Percentiles rank a stretch among this genome's conserved stretches.
phyloP scores from a whole-genome alignment of 116 monocot species.

The Trichopus zeylanicus region DNA sequence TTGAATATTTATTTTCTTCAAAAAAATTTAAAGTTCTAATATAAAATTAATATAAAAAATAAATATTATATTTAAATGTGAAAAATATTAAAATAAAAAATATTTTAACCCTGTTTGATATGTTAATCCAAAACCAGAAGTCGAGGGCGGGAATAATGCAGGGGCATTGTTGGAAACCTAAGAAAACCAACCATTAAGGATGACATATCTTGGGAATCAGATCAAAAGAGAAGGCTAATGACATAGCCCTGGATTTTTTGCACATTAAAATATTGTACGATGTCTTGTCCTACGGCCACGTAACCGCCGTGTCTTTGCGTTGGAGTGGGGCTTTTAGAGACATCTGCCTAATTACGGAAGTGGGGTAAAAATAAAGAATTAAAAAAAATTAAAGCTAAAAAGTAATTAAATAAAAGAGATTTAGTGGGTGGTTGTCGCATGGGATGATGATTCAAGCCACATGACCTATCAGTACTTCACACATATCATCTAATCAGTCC shows the following conservation, averaged over 20 bases:
- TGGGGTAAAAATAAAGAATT: too few species aligned
- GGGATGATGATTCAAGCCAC: conserved; percentile 10
- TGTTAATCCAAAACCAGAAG: too few species aligned
- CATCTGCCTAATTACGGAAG: conserved; percentile 8
- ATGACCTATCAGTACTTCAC: conserved; percentile 6
- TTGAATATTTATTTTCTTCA: too few species aligned
- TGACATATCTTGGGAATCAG: conserved; percentile 7
- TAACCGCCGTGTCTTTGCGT: background rate
- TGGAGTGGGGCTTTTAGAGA: conserved; percentile 3
- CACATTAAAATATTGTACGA: conserved; percentile 12
- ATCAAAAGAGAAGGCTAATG: conserved; percentile 3
- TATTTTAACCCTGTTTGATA: too few species aligned
- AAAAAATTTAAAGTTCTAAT: too few species aligned
- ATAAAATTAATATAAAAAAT: too few species aligned
- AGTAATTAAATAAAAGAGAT: background rate
- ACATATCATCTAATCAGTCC: conserved; percentile 4
- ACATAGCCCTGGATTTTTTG: conserved; percentile 8
- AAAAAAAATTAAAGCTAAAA: too few species aligned
- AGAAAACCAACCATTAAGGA: background rate
- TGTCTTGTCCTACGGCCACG: conserved; percentile 12
- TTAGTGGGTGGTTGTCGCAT: conserved; percentile 11
- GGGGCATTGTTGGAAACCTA: background rate
- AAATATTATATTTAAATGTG: too few species aligned
- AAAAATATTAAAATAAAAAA: too few species aligned
- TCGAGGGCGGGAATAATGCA: too few species aligned